phyloP scores from a whole-genome alignment of 2,329 filamentous ascomycete genomes.

The Talaromyces rugulosus region DNA sequence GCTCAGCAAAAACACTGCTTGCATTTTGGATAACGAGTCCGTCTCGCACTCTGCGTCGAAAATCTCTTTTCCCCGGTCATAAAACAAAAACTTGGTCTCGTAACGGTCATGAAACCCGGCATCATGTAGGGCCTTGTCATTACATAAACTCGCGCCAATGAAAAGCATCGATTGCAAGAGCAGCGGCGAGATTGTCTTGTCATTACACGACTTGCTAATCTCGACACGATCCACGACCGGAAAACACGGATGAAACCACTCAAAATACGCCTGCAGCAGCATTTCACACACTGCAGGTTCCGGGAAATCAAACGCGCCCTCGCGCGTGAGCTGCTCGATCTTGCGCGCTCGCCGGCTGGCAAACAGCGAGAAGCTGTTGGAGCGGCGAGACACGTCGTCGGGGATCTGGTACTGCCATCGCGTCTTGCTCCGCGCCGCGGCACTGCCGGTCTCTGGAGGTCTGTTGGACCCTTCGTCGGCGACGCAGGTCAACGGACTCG shows the following conservation, averaged over 20 bases:
- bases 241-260: slow-evolving; percentile 56
- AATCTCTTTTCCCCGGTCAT: slow-evolving; percentile 48
- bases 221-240: slow-evolving; percentile 49
- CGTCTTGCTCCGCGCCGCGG: slow-evolving; percentile 26
- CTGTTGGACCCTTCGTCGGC: slow-evolving; percentile 34
- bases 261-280: slow-evolving; percentile 51
- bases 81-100: slow-evolving; percentile 49
- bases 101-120: slow-evolving; percentile 48
- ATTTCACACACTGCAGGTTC: slow-evolving; percentile 38
- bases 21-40: slow-evolving; percentile 48
- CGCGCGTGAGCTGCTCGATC: slow-evolving; percentile 34
- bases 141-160: slow-evolving; percentile 52
- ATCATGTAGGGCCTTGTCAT: slow-evolving; percentile 40
- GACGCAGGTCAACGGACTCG: slow-evolving; percentile 48
- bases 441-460: slow-evolving; percentile 26
- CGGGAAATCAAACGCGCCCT: slow-evolving; percentile 46
- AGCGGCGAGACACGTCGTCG: slow-evolving; percentile 13
- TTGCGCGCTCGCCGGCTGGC: slow-evolving; percentile 24
- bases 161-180: slow-evolving; percentile 53
- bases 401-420: slow-evolving; percentile 36
- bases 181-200: slow-evolving; percentile 45
- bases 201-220: slow-evolving; percentile 37
- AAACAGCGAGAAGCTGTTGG: slow-evolving; percentile 12
- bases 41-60: slow-evolving; percentile 53
- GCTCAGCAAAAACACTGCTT: slow-evolving; percentile 52